Evolutionary conservation across 306 rosid genomes (phyloP), one percentile per base, ranked within the genome.

Genomic region (Neltuma alba): DNA sequence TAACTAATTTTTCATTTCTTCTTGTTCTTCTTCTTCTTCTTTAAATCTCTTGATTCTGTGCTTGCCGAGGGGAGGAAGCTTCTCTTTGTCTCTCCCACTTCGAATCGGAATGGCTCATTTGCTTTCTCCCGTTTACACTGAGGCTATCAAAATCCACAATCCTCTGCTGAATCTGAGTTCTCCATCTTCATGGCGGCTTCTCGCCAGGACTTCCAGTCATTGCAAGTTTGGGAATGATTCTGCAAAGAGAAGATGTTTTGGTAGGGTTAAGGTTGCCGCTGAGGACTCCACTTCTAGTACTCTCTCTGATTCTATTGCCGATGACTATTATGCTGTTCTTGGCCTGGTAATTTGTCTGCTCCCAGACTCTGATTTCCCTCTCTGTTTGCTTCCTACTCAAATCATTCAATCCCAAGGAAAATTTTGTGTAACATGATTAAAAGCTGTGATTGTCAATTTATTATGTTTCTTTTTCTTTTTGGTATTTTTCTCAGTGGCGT

Each of bases 291-390:
- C 88, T 72, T 85, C 92, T 57, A 25, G 7, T 10, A 23, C 14
- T 33, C 79, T 89, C 1, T 57, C 55, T 42, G 83, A 83, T 4
- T 76, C 82, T 66, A 79, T 87, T 67, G 99, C 97, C 6, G 99
- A 95, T 80, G 96, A 95, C 74, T 95, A 90, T 79, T 93, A 95
- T 76, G 87, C 88, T 28, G 98, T 95, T 79, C 80, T 95, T 87
- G 99, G 99, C 55, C 78, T 95, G 91, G 99, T 92, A 89, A 82
- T 77, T 20, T 63, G 36, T 31, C 36, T 38, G 7, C 31, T 44
- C 14, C 37, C 2, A 57, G 67, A 71, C 38, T 78, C 66, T 82
- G 25, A 50, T 23, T 72, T 16, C 9, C 25, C 30, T 48, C 47
- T 42, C 38, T 54, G n/a, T 68, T 81, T 69, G 25, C 11, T 15